These are phyloP conservation scores for Chrysoporthe cubensis DNA, from an alignment of 2,329 filamentous ascomycete genomes.

Conservation along the genomic window DNA sequence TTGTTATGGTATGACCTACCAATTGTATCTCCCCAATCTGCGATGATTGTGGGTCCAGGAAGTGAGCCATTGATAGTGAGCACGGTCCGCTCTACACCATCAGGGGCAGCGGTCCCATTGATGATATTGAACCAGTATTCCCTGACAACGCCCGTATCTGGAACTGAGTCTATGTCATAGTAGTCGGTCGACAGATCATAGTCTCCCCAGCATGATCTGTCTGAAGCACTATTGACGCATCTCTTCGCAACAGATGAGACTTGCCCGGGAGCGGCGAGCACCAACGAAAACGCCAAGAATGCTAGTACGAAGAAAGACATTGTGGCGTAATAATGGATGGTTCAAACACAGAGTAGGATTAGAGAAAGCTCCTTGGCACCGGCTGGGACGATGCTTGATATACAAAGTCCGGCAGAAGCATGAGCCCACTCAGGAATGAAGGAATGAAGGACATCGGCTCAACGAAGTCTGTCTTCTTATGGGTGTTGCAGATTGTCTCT, in stretches of 20 bases:
- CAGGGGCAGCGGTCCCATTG: constrained; percentile 36
- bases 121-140: constrained; percentile 38
- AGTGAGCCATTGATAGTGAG: constrained; percentile 50
- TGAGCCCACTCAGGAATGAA: neutral
- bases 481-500: neutral
- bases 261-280: constrained; percentile 4
- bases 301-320: constrained; percentile 4
- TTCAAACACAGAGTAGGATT: neutral
- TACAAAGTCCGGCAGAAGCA: neutral
- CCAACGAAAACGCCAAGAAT: constrained; percentile 1
- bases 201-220: constrained; percentile 40
- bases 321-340: neutral
- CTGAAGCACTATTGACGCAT: constrained; percentile 17
- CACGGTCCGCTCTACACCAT: constrained; percentile 37
- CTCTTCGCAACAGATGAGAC: constrained; percentile 4
- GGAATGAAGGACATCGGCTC: neutral
- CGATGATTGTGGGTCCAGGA: constrained; percentile 48
- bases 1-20: constrained; percentile 23
- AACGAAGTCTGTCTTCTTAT: neutral
- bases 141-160: constrained; percentile 44
- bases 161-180: constrained; percentile 30
- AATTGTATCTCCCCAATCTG: constrained; percentile 20
- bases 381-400: neutral
- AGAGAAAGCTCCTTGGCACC: neutral
- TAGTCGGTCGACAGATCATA: constrained; percentile 44